Evolutionary conservation across 2,329 filamentous ascomycete genomes (phyloP).

Genomic region (Pseudogymnoascus sp.): DNA sequence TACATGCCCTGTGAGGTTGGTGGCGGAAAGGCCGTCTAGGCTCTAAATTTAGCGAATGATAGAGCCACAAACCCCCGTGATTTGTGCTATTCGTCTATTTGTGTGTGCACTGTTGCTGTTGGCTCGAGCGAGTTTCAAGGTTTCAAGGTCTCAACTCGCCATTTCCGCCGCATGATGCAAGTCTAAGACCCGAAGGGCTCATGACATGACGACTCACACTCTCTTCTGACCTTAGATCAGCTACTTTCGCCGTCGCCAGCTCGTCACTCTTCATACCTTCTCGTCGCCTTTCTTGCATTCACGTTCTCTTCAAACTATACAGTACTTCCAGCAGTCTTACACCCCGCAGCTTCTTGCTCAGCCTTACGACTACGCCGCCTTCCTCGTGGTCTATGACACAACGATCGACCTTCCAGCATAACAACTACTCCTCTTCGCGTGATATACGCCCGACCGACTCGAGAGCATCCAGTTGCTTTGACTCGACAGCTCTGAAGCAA

Average conservation of each 20-base stretch:
- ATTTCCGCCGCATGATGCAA: conserved; percentile 2
- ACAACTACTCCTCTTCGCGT: neutral
- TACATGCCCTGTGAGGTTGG: conserved; percentile 4
- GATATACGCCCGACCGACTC: neutral
- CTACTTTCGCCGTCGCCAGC: neutral
- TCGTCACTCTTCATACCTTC: neutral
- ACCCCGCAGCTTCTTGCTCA: conserved; percentile 5
- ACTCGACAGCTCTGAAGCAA: neutral
- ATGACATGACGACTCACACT: conserved; percentile 5
- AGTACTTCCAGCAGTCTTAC: neutral
- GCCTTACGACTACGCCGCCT: conserved; percentile 2
- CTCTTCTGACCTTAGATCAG: neutral
- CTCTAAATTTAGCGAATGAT: conserved; percentile 6
- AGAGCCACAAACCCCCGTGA: neutral
- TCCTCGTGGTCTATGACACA: conserved; percentile 6
- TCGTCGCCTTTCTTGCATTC: neutral
- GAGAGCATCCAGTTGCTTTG: neutral
- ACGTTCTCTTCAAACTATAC: neutral
- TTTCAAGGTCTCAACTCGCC: conserved; percentile 2
- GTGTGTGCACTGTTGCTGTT: neutral
- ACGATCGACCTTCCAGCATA: neutral
- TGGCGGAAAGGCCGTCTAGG: neutral
- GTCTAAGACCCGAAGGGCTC: conserved; percentile 4
- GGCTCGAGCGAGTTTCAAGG: neutral
- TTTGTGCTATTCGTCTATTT: neutral